A percentile compares a stretch with the other conserved stretches of the same genome.
These are phyloP conservation scores for Leccinum imitatum DNA, from an alignment of 768 basidiomycete genomes.

Conservation along the genomic window DNA sequence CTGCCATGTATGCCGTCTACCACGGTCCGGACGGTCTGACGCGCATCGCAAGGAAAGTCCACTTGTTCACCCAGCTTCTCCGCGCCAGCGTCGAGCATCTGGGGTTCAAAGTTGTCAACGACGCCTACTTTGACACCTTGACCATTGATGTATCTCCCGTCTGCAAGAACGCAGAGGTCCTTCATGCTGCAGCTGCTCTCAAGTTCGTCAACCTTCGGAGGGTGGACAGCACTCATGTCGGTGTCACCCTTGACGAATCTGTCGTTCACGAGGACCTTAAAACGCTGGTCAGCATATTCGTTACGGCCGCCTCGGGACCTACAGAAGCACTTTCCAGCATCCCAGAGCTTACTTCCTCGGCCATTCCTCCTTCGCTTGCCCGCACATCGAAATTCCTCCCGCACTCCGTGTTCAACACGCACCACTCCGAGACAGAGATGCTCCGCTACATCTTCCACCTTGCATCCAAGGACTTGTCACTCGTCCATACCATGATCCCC, in stretches of 20 bases:
- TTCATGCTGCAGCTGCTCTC: conserved; percentile 68
- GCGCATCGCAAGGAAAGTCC: conserved; percentile 88
- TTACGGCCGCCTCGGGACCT: conserved; percentile 55
- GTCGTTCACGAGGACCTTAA: conserved; percentile 74
- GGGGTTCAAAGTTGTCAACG: conserved; percentile 73
- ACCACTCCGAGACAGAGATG: conserved; percentile 99
- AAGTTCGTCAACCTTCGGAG: conserved; percentile 82
- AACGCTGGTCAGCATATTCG: conserved; percentile 78
- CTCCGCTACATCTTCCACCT: conserved; percentile 94
- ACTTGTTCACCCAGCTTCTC: conserved; percentile 80
- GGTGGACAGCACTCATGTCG: conserved; percentile 73
- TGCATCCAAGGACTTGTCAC: conserved; percentile 90
- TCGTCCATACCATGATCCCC: conserved; percentile 95
- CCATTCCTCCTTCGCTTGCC: conserved; percentile 54
- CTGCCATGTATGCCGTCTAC: conserved; percentile 97
- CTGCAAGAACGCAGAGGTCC: conserved; percentile 50
- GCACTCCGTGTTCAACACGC: conserved; percentile 92
- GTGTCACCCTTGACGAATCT: conserved; percentile 92
- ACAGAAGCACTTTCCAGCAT: conserved; percentile 48
- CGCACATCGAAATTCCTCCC: conserved; percentile 72
- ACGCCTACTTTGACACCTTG: conserved; percentile 88
- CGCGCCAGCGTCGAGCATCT: conserved; percentile 61
- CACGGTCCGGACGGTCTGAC: conserved; percentile 87
- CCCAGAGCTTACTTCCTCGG: conserved; percentile 37
- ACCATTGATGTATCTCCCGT: conserved; percentile 70